A percentile compares a stretch with the other conserved stretches of the same genome.
phyloP scores from a whole-genome alignment of 768 basidiomycete species.

The Tylopilus rubrobrunneus region DNA sequence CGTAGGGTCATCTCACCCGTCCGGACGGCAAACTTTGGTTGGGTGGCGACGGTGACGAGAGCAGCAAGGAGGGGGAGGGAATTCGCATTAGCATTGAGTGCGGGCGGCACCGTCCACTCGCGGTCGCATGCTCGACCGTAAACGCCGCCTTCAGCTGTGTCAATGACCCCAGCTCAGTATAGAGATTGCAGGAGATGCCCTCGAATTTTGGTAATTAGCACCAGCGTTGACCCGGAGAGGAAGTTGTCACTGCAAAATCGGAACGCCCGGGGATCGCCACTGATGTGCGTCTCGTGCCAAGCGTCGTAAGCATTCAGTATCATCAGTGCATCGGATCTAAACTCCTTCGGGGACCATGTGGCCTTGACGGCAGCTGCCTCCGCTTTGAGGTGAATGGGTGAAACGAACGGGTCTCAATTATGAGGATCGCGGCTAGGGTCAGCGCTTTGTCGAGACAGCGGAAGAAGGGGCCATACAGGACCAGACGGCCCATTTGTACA shows the following conservation, averaged over 20 bases:
- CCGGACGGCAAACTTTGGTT: conserved; percentile 87
- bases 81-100: conserved; percentile 68
- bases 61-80: conserved; percentile 77
- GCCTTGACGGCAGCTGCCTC: conserved; percentile 71
- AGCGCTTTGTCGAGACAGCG: conserved; percentile 84
- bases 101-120: conserved; percentile 50
- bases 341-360: conserved; percentile 74
- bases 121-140: conserved; percentile 30
- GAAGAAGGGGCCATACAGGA: conserved; percentile 90
- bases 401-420: conserved; percentile 86
- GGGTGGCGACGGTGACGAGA: no score
- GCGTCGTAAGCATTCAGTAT: conserved; percentile 75
- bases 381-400: conserved; percentile 70
- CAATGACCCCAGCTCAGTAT: conserved; percentile 76
- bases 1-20: conserved; percentile 63
- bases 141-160: conserved; percentile 68
- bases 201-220: conserved; percentile 79
- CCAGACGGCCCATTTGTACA: conserved; percentile 83
- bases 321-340: conserved; percentile 81
- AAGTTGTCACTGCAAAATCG: conserved; percentile 83
- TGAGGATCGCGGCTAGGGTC: conserved; percentile 87
- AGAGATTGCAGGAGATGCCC: conserved; percentile 72
- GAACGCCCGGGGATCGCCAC: conserved; percentile 60
- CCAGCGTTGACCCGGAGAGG: conserved; percentile 78
- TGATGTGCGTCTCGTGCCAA: conserved; percentile 72